Percentiles rank a stretch among this genome's conserved stretches.
These are phyloP conservation scores for Tillandsia fasciculata DNA, from an alignment of 176 grass and related monocot genomes.

Conservation along the genomic window DNA sequence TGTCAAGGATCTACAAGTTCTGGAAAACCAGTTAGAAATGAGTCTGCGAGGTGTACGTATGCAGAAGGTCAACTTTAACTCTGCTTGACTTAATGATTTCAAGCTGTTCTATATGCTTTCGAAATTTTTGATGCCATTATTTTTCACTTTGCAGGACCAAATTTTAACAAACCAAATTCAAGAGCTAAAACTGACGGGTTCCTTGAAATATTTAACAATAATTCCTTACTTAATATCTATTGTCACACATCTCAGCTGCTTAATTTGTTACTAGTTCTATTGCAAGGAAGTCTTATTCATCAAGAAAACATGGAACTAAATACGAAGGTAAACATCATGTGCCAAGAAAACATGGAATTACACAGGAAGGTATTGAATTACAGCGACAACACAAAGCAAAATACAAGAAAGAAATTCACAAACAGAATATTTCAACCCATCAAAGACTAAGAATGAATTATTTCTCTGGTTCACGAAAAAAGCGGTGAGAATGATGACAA, in stretches of 20 bases:
- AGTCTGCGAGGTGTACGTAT: constrained; percentile 40
- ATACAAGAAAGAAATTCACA: constrained; percentile 3
- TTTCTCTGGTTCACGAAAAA: constrained; percentile 24
- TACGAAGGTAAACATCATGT: constrained; percentile 25
- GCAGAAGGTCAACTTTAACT: constrained; percentile 47
- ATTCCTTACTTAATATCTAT: neutral
- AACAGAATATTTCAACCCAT: no score
- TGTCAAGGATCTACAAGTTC: constrained; percentile 38
- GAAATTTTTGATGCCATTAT: constrained; percentile 14
- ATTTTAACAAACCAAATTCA: constrained; percentile 51
- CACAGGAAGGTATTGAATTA: constrained; percentile 33
- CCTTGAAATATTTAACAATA: constrained; percentile 5
- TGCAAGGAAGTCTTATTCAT: constrained; percentile 45
- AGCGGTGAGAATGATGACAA: constrained; percentile 14
- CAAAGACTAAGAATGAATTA: constrained; percentile 19
- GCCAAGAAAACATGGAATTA: constrained; percentile 40
- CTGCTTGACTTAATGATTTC: neutral
- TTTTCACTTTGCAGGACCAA: constrained; percentile 34
- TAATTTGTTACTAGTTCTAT: constrained; percentile 2
- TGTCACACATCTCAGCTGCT: neutral
- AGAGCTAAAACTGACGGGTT: constrained; percentile 42
- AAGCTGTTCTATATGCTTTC: constrained; percentile 9
- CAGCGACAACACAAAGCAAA: neutral
- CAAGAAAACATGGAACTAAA: constrained; percentile 55
- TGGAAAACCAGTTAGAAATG: constrained; percentile 52